Percentiles rank a stretch among this genome's conserved stretches.
Conservation (phyloP, 305 asterid genomes). For the Fraxinus sp. region DNA sequence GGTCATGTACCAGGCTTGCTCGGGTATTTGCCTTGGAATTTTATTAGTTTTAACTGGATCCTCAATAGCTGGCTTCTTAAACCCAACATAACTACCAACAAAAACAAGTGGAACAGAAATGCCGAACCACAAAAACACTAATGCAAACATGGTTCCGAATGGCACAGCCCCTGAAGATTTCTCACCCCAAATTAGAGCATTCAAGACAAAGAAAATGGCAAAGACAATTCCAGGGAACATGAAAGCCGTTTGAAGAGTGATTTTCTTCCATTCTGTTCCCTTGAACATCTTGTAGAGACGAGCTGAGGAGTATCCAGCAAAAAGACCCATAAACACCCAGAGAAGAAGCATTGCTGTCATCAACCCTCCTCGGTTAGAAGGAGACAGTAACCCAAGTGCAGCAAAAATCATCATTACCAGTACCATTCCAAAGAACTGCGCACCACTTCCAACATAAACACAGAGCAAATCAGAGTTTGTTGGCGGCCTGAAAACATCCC, state of each 20-base stretch:
- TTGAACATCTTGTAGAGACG: constrained; percentile 89
- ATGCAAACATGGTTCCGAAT: constrained; percentile 79
- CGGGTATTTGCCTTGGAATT: constrained; percentile 88
- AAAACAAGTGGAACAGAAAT: constrained; percentile 80
- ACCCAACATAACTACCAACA: constrained; percentile 76
- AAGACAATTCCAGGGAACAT: constrained; percentile 72
- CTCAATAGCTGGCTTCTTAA: constrained; percentile 68
- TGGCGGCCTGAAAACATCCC: constrained; percentile 86
- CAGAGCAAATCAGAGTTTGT: constrained; percentile 72
- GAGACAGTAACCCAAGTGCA: constrained; percentile 77
- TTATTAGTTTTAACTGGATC: constrained; percentile 87
- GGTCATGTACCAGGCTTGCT: constrained; percentile 97
- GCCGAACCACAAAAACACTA: constrained; percentile 77
- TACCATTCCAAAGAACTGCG: constrained; percentile 80
- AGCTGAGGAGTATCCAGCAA: constrained; percentile 78
- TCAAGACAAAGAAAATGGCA: constrained; percentile 58
- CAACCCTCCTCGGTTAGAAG: constrained; percentile 86
- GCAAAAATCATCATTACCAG: constrained; percentile 80
- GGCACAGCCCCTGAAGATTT: constrained; percentile 85
- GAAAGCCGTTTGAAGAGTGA: constrained; percentile 67
- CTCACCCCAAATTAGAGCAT: constrained; percentile 84
- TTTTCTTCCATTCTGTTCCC: constrained; percentile 86
- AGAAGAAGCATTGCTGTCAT: constrained; percentile 90
- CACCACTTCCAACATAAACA: constrained; percentile 81
- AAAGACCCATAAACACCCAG: constrained; percentile 86